These are phyloP conservation scores for Hymenoscyphus repandus DNA, from an alignment of 2,329 filamentous ascomycete genomes.

Conservation along the genomic window DNA sequence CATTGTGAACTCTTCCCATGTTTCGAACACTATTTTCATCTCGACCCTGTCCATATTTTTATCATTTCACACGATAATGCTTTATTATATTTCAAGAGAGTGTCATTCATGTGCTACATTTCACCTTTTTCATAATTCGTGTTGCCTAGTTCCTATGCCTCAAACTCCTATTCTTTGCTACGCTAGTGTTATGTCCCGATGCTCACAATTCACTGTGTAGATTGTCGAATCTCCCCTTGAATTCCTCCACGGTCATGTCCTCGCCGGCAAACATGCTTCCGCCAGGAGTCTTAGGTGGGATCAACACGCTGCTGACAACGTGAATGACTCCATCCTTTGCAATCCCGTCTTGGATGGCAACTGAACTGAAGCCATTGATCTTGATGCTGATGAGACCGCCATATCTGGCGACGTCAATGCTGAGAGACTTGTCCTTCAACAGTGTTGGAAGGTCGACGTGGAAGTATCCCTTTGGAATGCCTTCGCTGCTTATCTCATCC, in stretches of 20 bases:
- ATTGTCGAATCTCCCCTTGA: conserved; percentile 40
- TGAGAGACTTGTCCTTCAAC: conserved; percentile 58
- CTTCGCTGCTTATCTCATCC: conserved; percentile 22
- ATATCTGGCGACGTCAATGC: conserved; percentile 65
- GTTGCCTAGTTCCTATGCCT: too few relatives aligned
- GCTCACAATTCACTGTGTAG: conserved; percentile 16
- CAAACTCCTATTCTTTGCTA: too few relatives aligned
- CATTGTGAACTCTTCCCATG: neutral
- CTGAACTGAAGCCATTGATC: conserved; percentile 67
- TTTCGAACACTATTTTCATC: neutral
- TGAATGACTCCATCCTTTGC: conserved; percentile 80
- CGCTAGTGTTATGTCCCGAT: too few relatives aligned
- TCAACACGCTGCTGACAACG: conserved; percentile 64
- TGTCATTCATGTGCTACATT: too few relatives aligned
- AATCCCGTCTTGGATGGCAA: conserved; percentile 64
- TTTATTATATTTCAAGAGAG: too few relatives aligned
- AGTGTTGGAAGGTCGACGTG: conserved; percentile 70
- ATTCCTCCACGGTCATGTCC: conserved; percentile 54
- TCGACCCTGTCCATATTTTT: neutral
- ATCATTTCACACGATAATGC: neutral
- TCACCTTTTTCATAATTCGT: too few relatives aligned
- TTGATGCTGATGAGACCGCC: conserved; percentile 66
- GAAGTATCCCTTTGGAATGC: conserved; percentile 35
- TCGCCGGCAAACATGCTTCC: conserved; percentile 37
- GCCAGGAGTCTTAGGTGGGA: conserved; percentile 56